phyloP scores from a whole-genome alignment of 2,329 filamentous ascomycete species.

The Fusarium xyrophilum region DNA sequence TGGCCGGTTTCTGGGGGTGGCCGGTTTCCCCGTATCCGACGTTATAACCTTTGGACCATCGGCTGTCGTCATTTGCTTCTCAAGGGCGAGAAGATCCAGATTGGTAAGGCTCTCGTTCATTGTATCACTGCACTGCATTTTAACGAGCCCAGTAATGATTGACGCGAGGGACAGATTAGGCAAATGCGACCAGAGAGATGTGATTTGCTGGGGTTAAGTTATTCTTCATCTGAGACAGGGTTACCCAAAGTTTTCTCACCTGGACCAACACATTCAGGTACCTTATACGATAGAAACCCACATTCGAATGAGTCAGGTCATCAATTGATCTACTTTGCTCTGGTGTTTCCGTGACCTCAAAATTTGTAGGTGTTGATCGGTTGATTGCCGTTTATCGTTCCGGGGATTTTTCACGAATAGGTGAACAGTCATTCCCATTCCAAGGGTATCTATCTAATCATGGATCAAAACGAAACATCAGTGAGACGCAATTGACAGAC shows the following conservation, averaged over 20 bases:
- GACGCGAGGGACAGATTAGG: neutral
- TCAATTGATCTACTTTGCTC: neutral
- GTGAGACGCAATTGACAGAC: neutral
- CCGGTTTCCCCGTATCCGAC: too few relatives aligned
- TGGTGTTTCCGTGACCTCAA: neutral
- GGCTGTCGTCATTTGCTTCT: neutral
- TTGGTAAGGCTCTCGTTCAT: neutral
- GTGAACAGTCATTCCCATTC: accelerated
- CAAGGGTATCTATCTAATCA: neutral
- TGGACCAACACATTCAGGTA: neutral
- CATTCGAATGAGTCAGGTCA: neutral
- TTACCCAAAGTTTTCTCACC: neutral
- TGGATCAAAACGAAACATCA: neutral
- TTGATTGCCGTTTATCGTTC: neutral
- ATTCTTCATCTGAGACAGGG: neutral
- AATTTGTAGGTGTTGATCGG: neutral
- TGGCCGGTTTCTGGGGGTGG: too few relatives aligned
- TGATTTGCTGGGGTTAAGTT: neutral
- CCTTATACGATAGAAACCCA: neutral
- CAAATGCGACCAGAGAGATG: neutral
- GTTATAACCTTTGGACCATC: constrained; percentile 5
- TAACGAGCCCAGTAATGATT: neutral
- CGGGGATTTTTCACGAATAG: accelerated
- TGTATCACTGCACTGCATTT: constrained; percentile 1
- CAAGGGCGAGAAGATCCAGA: neutral